A percentile compares a stretch with the other conserved stretches of the same genome.
These are phyloP conservation scores for Tubosaeta brunneosetosa DNA, from an alignment of 768 basidiomycete genomes.

Conservation along the genomic window DNA sequence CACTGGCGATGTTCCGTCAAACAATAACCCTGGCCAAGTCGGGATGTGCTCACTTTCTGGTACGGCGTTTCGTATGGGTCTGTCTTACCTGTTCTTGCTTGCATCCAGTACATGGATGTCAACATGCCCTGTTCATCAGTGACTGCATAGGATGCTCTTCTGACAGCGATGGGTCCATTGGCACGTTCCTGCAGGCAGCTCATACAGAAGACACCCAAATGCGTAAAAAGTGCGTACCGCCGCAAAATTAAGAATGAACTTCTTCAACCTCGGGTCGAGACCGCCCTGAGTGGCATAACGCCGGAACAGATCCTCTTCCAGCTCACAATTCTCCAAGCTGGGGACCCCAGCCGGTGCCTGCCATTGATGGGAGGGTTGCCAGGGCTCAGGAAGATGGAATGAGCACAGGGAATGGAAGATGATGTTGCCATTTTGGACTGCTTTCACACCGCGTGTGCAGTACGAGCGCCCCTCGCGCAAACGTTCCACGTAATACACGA, in stretches of 20 bases:
- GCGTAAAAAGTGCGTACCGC: slow-evolving; percentile 12
- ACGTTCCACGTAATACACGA: slow-evolving; percentile 74
- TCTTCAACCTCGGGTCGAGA: slow-evolving; percentile 31
- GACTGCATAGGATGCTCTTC: slow-evolving; percentile 44
- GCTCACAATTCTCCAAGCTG: slow-evolving; percentile 57
- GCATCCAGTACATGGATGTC: slow-evolving; percentile 75
- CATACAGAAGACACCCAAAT: slow-evolving; percentile 21
- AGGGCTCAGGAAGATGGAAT: slow-evolving; percentile 75
- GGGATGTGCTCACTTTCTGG: slow-evolving; percentile 54
- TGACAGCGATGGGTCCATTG: slow-evolving; percentile 66
- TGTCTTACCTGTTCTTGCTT: slow-evolving; percentile 50
- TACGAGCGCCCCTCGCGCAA: slow-evolving; percentile 74
- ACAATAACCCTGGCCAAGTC: neutral
- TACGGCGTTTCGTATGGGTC: slow-evolving; percentile 65
- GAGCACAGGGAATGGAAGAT: slow-evolving; percentile 71
- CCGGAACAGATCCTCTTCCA: slow-evolving; percentile 45
- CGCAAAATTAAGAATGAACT: slow-evolving; percentile 28
- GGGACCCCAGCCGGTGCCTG: slow-evolving; percentile 55
- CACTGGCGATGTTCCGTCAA: slow-evolving; percentile 42
- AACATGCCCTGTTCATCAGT: slow-evolving; percentile 43
- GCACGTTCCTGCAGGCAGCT: slow-evolving; percentile 52
- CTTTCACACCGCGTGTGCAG: slow-evolving; percentile 59
- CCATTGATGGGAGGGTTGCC: slow-evolving; percentile 68
- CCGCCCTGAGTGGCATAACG: slow-evolving; percentile 27
- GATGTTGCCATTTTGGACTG: slow-evolving; percentile 48